Percentiles rank a stretch among this genome's conserved stretches.
Evolutionary conservation across 768 basidiomycete genomes (phyloP).

Genomic region (Pulveroboletus ravenelii): DNA sequence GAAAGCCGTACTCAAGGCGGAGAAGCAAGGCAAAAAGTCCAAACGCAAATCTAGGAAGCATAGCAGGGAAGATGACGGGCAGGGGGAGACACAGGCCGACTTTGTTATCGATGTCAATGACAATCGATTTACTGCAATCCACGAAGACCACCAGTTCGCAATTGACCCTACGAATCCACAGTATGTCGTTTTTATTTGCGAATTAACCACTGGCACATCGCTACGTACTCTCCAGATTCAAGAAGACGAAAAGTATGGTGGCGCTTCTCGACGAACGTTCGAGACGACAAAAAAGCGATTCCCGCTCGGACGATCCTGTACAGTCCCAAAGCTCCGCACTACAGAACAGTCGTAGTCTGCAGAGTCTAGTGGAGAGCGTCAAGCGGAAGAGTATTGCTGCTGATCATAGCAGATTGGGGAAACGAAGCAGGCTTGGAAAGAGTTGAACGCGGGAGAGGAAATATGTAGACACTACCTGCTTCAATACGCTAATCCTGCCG

Average conservation of each 20-base stretch:
- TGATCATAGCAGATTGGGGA: conserved; percentile 32
- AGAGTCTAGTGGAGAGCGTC: conserved; percentile 76
- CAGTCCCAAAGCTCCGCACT: background rate
- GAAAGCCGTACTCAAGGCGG: conserved; percentile 81
- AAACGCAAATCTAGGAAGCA: conserved; percentile 24
- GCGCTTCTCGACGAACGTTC: conserved; percentile 82
- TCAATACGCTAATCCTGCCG: background rate
- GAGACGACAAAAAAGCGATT: conserved; percentile 47
- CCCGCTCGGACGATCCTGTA: background rate
- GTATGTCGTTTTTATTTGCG: conserved; percentile 44
- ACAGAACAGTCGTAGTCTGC: conserved; percentile 38
- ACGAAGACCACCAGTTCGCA: conserved; percentile 88
- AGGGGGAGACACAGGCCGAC: conserved; percentile 67
- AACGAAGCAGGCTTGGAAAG: conserved; percentile 32
- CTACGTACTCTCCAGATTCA: conserved; percentile 54
- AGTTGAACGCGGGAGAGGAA: conserved; percentile 5
- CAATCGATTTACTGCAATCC: conserved; percentile 79
- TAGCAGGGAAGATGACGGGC: conserved; percentile 35
- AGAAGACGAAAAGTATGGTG: conserved; percentile 88
- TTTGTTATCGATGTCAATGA: conserved; percentile 85
- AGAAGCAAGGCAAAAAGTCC: conserved; percentile 55
- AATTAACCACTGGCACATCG: background rate
- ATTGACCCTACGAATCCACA: conserved; percentile 95
- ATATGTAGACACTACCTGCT: background rate
- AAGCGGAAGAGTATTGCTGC: conserved; percentile 64